Base-by-base conservation (phyloP, 805 yeast species). In the Debaryomyces tyrocola region DNA sequence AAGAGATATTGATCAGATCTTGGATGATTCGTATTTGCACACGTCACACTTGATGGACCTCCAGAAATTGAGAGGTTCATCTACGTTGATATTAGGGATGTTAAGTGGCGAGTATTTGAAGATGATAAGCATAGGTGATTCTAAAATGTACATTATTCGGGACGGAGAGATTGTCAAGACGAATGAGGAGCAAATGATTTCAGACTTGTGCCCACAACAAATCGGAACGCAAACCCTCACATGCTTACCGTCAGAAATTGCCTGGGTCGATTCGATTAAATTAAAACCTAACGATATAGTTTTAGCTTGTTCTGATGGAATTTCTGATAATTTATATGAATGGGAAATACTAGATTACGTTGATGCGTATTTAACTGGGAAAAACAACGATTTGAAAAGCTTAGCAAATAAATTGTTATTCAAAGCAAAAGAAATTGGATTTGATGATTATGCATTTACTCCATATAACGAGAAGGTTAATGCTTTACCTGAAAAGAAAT, bases 391-490 rank as follows among this genome's bases (percentile, higher is more conserved):
- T 38, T 52, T 77, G 37, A 73, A 72, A 43, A 62, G 64, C 18
- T 69, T 72, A 15, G 74, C 79, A 4, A 69, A 66, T 40, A 57
- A 60, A 24, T 49, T 79, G n/a, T 52, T 79, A 44, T 54, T 70
- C 15, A 64, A 68, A 46, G 73, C 80, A 7, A 79, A 78, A 52
- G 74, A 64, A 37, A 69, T 77, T 17, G 83, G 80, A 1, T 79
- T 69, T 56, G 83, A 79, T 56, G 80, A 73, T 51, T 75, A 72
- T 53, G 76, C 80, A 11, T 77, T 69, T 42, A 73, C 80, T 20
- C 84, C 84, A 2, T 79, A 78, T 50, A 78, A 77, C 47, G 82
- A 75, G 51, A 74, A 67, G 57, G 75, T 79, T 14, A 76, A 74
- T 53, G 62, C 70, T 20, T 63, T 76, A 41, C 72, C 77, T 8